A percentile compares a stretch with the other conserved stretches of the same genome.
Evolutionary conservation across 345 rosid genomes (phyloP).

Genomic region (Linum usitatissimum): DNA sequence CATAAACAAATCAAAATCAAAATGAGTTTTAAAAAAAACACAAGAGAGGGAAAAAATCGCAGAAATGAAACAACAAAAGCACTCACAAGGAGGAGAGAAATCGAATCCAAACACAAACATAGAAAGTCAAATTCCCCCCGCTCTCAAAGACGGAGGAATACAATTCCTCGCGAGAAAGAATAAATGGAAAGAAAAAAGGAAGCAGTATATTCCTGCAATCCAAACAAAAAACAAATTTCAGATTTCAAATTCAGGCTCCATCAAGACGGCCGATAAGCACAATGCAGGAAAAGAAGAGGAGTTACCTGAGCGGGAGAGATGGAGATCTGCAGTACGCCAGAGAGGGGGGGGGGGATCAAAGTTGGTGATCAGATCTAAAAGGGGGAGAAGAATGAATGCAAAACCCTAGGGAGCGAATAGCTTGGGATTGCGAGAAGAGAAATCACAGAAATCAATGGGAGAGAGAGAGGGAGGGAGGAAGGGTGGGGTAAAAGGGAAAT

Average conservation of each 20-base stretch:
- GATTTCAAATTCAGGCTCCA: slow-evolving; percentile 1
- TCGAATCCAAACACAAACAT: slow-evolving; percentile 46
- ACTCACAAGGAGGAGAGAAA: slow-evolving; percentile 48
- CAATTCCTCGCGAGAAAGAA: slow-evolving; percentile 10
- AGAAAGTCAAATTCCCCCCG: slow-evolving; percentile 14
- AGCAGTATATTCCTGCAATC: neutral
- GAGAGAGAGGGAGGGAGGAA: neutral
- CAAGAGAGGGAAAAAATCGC: neutral
- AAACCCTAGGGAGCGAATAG: neutral
- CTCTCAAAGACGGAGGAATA: slow-evolving; percentile 1
- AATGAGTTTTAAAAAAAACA: slow-evolving; percentile 1
- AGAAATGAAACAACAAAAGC: neutral
- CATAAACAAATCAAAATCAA: slow-evolving; percentile 8
- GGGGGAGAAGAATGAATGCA: neutral
- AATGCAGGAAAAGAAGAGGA: slow-evolving; percentile 1
- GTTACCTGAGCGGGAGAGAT: neutral
- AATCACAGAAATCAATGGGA: neutral
- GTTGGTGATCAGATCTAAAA: slow-evolving; percentile 15
- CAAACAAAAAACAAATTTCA: neutral
- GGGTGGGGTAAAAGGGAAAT: neutral
- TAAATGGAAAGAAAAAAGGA: neutral
- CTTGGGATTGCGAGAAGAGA: neutral
- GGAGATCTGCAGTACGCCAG: slow-evolving; percentile 2
- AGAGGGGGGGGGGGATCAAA: neutral
- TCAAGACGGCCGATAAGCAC: neutral